phyloP scores from a whole-genome alignment of 176 grass and related monocot genomes.

The maize (Zea mays) region Zm-B73-REFERENCE-NAM-5.0 NC_050100.1:167281501-167282000 shows the following conservation, averaged over 20 bases:
- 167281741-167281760: background rate
- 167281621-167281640: slow-evolving; percentile 10
- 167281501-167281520: background rate
- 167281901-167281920: slow-evolving; percentile 50
- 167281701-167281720: background rate
- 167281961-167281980: slow-evolving; percentile 38
- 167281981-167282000: slow-evolving; percentile 22
- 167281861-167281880: slow-evolving; percentile 44
- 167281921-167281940: slow-evolving; percentile 31
- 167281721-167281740: background rate
- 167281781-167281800: slow-evolving; percentile 63
- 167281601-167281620: background rate
- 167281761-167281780: slow-evolving; percentile 43
- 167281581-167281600: background rate
- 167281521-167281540: background rate
- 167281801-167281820: slow-evolving; percentile 54
- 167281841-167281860: slow-evolving; percentile 56
- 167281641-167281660: background rate
- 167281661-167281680: background rate
- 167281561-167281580: background rate
- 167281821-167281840: slow-evolving; percentile 44
- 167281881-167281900: slow-evolving; percentile 41
- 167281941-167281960: slow-evolving; percentile 15
- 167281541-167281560: too few relatives aligned
- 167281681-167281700: background rate